These are phyloP conservation scores for Dendrocalamus latiflorus DNA, from an alignment of 202 grass and related monocot species.

Conservation along the genomic window DNA sequence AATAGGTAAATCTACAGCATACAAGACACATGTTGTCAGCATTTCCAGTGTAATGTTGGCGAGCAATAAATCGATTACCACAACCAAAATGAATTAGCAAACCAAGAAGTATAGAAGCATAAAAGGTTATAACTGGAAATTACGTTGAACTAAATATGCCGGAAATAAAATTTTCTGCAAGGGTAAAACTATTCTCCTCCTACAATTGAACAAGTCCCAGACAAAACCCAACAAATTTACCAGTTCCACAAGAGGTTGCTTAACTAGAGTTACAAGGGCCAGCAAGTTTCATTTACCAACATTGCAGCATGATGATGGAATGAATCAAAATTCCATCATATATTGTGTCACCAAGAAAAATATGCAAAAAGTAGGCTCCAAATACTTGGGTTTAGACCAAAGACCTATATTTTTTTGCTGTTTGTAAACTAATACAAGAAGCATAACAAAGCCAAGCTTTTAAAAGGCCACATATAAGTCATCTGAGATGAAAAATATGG, in stretches of 20 bases:
- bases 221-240: not conserved
- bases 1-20: not conserved
- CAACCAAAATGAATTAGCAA: not conserved
- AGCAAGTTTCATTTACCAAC: not conserved
- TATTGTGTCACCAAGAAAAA: not conserved
- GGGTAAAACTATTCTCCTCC: not conserved
- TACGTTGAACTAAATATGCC: not conserved
- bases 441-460: not conserved
- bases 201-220: not conserved
- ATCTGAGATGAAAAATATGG: not conserved
- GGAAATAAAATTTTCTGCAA: not conserved
- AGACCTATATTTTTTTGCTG: not conserved
- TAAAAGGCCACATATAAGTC: not conserved
- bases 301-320: not conserved
- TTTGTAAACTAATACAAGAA: not conserved
- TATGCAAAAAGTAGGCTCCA: not conserved
- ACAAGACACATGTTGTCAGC: not conserved
- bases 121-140: not conserved
- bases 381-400: not conserved
- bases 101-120: not conserved
- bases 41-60: not conserved
- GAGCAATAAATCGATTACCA: not conserved
- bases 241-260: not conserved
- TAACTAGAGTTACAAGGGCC: not conserved
- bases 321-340: not conserved